Evolutionary conservation across 257 asterid species (phyloP).

Genomic region (Knoxia roxburghii): DNA sequence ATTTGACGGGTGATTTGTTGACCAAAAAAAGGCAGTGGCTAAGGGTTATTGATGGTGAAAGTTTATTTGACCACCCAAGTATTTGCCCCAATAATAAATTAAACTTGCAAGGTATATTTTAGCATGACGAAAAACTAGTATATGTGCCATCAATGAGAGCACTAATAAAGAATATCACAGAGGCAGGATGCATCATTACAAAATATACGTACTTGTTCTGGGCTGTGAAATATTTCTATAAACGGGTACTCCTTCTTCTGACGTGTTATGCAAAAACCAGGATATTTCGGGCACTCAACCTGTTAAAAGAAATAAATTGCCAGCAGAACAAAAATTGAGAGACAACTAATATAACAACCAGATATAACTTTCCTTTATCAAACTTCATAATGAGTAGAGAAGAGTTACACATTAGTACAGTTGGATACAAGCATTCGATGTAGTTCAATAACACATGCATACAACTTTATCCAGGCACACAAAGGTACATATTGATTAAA

Average conservation of each 20-base stretch:
- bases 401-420: not conserved
- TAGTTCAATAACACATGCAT: not conserved
- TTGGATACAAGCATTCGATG: not conserved
- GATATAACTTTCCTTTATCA: not conserved
- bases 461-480: not conserved
- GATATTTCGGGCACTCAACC: conserved; percentile 97
- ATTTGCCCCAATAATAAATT: not conserved
- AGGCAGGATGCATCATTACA: not conserved
- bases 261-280: conserved; percentile 92
- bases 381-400: not conserved
- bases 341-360: not conserved
- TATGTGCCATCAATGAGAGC: not conserved
- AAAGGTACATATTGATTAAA: not conserved
- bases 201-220: conserved; percentile 56
- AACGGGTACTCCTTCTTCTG: conserved; percentile 89
- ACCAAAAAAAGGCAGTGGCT: too few species aligned
- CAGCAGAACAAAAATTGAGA: conserved; percentile 15
- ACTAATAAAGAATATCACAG: not conserved
- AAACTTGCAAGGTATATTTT: not conserved
- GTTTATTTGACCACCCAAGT: too few species aligned
- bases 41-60: too few species aligned
- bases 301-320: conserved; percentile 14
- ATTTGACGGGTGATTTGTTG: too few species aligned
- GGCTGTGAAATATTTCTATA: conserved; percentile 79
- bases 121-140: not conserved